Conservation (phyloP, 148 eudicot genomes). For the Persicaria tinctoria region DNA sequence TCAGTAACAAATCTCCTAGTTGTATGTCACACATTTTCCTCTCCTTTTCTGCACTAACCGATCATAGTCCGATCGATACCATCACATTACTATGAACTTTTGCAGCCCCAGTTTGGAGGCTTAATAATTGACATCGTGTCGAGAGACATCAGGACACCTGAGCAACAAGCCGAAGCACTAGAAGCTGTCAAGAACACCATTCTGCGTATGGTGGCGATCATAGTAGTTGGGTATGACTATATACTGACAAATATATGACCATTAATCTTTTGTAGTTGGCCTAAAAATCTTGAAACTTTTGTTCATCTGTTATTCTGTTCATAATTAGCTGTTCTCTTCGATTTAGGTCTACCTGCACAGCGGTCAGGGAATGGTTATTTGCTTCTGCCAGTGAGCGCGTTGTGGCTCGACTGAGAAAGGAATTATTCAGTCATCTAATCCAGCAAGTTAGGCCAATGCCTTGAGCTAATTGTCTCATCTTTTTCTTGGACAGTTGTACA, state of each 20-base stretch:
- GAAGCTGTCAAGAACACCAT: slow-evolving; percentile 64
- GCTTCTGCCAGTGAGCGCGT: slow-evolving; percentile 86
- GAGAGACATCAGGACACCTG: slow-evolving; percentile 55
- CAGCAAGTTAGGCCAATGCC: slow-evolving; percentile 42
- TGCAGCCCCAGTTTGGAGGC: slow-evolving; percentile 88
- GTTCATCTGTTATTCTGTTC: not conserved
- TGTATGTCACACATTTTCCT: slow-evolving; percentile 32
- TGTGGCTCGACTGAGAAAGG: slow-evolving; percentile 80
- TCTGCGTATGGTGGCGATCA: slow-evolving; percentile 52
- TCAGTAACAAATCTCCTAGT: slow-evolving; percentile 64
- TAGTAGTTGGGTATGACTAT: slow-evolving; percentile 23
- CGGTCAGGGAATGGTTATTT: slow-evolving; percentile 80
- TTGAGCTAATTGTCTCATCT: not conserved
- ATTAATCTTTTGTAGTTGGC: not conserved
- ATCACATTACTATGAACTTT: not conserved
- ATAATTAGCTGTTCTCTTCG: not conserved
- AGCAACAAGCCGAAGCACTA: slow-evolving; percentile 52
- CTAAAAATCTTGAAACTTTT: not conserved
- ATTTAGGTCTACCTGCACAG: slow-evolving; percentile 65
- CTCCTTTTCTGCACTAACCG: not conserved
- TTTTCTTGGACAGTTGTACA: not conserved
- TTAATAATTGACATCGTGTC: slow-evolving; percentile 84
- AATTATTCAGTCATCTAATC: slow-evolving; percentile 65
- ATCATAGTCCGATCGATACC: not conserved
- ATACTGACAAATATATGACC: too few species aligned